These are phyloP conservation scores for Yamadazyma scolyti DNA, from an alignment of 805 yeast species.

Conservation along the genomic window DNA sequence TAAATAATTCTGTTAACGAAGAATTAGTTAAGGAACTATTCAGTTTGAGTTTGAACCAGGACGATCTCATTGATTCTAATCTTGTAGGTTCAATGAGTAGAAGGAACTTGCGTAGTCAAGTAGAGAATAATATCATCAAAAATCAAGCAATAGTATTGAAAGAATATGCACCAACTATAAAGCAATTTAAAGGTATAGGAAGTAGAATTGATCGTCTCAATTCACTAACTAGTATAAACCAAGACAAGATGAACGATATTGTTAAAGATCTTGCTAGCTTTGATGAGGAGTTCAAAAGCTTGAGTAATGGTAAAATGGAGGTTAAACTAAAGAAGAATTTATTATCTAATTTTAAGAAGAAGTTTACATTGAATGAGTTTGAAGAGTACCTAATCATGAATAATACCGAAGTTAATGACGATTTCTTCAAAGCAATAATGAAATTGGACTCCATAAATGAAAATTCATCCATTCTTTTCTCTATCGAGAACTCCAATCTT, in stretches of 20 bases:
- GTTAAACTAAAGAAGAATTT: conserved; percentile 49
- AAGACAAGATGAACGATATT: conserved; percentile 35
- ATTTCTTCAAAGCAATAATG: conserved; percentile 56
- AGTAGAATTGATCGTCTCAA: conserved; percentile 17
- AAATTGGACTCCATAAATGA: conserved; percentile 64
- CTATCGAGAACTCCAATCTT: conserved; percentile 61
- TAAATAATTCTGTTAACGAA: conserved; percentile 44
- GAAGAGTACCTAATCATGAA: conserved; percentile 61
- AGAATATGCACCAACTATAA: conserved; percentile 30
- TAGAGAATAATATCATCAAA: conserved; percentile 58
- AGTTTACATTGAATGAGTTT: conserved; percentile 65
- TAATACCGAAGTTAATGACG: conserved; percentile 40
- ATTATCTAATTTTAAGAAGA: conserved; percentile 50
- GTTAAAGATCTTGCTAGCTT: conserved; percentile 18
- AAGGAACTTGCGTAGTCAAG: conserved; percentile 53
- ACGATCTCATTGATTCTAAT: conserved; percentile 42
- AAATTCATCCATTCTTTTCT: conserved; percentile 61
- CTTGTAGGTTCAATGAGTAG: conserved; percentile 59
- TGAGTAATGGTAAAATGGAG: conserved; percentile 28
- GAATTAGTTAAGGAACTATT: conserved; percentile 30
- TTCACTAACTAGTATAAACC: conserved; percentile 25
- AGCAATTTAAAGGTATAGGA: conserved; percentile 20
- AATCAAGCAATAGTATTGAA: conserved; percentile 41
- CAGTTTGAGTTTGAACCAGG: conserved; percentile 17
- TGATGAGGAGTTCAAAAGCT: conserved; percentile 18